Evolutionary conservation across 164 flowering plant genomes (phyloP).

Genomic region (Tetracentron sinense): DNA sequence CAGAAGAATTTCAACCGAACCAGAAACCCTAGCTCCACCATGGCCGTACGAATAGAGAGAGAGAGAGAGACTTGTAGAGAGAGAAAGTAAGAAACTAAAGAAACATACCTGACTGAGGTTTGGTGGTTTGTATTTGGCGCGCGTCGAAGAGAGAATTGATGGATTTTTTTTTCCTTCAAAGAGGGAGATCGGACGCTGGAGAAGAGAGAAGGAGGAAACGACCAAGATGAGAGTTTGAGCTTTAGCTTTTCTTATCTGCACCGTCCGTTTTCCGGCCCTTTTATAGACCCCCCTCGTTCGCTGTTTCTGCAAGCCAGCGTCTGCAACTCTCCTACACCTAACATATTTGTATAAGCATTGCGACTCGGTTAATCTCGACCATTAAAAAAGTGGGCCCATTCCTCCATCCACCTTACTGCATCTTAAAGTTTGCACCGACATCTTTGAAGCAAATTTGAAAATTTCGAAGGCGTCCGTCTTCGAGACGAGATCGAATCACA

Average conservation of each 20-base stretch:
- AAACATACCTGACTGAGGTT: no score
- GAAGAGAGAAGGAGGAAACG: slow-evolving; percentile 27
- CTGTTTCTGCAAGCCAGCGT: no score
- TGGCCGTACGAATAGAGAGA: not conserved
- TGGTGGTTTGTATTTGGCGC: slow-evolving; percentile 12
- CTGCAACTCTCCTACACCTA: no score
- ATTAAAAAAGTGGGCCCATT: no score
- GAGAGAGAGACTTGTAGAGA: not conserved
- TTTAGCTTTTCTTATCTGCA: slow-evolving; percentile 21
- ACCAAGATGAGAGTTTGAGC: slow-evolving; percentile 25
- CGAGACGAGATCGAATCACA: no score
- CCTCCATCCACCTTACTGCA: no score
- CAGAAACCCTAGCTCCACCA: slow-evolving; percentile 3
- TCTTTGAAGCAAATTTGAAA: no score
- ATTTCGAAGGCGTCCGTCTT: no score
- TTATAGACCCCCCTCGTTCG: not conserved
- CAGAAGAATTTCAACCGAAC: not conserved
- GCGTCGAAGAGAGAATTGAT: slow-evolving; percentile 10
- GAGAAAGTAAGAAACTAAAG: no score
- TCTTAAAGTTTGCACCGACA: no score
- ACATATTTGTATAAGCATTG: no score
- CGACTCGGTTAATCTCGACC: no score
- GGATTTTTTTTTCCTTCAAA: slow-evolving; percentile 2
- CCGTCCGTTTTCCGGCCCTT: slow-evolving; percentile 21
- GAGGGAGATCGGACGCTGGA: slow-evolving; percentile 33